Base-by-base conservation (phyloP, 192 early-diverging fungal species). In the Gamsiella multidivaricata region DNA sequence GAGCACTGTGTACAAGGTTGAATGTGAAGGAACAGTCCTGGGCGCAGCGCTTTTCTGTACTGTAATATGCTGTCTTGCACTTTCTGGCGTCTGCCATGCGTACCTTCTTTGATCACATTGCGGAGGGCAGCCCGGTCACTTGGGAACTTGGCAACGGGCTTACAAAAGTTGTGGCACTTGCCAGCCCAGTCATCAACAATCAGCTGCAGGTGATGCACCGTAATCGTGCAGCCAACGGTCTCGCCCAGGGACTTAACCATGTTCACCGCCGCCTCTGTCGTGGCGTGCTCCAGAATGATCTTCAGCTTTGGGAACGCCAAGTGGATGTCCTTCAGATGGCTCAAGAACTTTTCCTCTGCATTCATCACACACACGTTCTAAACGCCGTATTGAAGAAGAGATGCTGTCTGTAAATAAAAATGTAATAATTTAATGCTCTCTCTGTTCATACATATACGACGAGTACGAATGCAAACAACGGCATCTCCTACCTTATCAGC, bases 121-220 rank as follows among this genome's bases (percentile, higher is more conserved):
- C 91, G 91, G 51, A 99, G 85, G 0, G 97, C 97, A 9, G 90
- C 84, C 11, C 97, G 90, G 70, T 99, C 97, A 49, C 88, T 87
- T 12, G 94, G 96, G 72, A 84, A 97, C 83, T 99, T 99, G 31
- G 97, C 97, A 23, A 99, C 97, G 31, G 97, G 97, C 83, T 99
- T 99, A 87, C 97, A 99, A 81, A 95, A 99, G 80, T 96, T 89
- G 70, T 99, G 97, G 59, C 91, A 91, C 68, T 95, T 89, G 7
- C 96, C 97, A 29, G 97, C 97, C 97, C 97, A 99, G 81, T 99
- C 96, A 71, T 99, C 97, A 0, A 97, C 92, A 31, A 93, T 86
- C 17, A 99, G 81, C 52, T 92, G 83, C 68, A 99, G 79, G 75
- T 99, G 96, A 82, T 99, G 97, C 5, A 97, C 91, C 2, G 97